Base-by-base conservation (phyloP, 768 basidiomycete genomes). In the Russula sp. region DNA sequence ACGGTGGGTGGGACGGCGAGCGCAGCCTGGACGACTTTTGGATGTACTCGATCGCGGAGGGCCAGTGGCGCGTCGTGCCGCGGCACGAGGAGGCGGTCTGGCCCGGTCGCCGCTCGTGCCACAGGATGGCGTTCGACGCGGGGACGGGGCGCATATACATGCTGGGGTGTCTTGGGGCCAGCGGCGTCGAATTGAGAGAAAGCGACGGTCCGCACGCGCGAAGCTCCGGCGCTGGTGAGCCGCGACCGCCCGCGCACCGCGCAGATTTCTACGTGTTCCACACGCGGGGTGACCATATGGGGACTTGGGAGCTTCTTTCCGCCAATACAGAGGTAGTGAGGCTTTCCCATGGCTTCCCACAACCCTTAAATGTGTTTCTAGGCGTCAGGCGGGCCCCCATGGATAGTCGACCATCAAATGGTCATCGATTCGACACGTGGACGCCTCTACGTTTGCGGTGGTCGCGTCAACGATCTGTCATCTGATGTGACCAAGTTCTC, bases 321-420 rank as follows among this genome's bases (percentile, higher is more conserved):
- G 79, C 79, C 60, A 87, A 91, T 63, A 88, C 87, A 14, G 79
- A 79, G 63, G 89, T 89, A 68, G 65, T 84, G 55, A 37, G 52
- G 14, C 47, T 27, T 13, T 54, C 13, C 52, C 13, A 8, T 27
- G 10, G 20, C 18, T 61, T 27, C n/a, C 6, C 39, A 37, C 22
- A 22, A 16, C 13, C 22, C 9, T 22, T 49, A 16, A 56, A 6
- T 20, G 35, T 35, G 3, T 37, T 35, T 53, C 14, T 64, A 89
- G 89, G 71, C 77, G 0, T 78, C 80, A 4, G 86, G 84, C 2
- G 89, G 89, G 1, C 90, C 90, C 1, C 84, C 86, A 0, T 74
- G 90, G 39, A 76, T 91, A 45, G 88, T 85, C 66, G 91, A 92
- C 70, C 90, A 91, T 68, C 88, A 90, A 73, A 88, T 92, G 84